A percentile compares a stretch with the other conserved stretches of the same genome.
Evolutionary conservation across 768 basidiomycete species (phyloP).

Genomic region (Trichaptum fuscoviolaceum): DNA sequence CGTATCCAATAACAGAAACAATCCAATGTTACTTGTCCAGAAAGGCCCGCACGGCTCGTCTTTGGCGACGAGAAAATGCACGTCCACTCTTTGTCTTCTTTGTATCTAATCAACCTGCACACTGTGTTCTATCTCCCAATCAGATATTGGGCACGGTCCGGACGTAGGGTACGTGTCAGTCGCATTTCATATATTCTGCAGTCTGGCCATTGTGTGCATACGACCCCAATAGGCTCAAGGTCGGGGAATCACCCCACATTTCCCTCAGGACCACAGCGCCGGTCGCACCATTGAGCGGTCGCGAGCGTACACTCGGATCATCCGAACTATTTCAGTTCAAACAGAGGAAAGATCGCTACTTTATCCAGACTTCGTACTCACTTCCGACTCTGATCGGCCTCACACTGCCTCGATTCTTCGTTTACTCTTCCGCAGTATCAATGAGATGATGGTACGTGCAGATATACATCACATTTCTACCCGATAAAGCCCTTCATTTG

Average conservation of each 20-base stretch:
- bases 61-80: background rate
- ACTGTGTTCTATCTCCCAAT: no score
- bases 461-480: background rate
- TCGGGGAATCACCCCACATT: no score
- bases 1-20: background rate
- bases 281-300: no score
- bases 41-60: background rate
- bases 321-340: no score
- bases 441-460: background rate
- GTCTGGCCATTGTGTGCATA: no score
- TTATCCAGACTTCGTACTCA: background rate
- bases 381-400: background rate
- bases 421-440: background rate
- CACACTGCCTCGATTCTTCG: background rate
- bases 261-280: no score
- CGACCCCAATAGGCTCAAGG: background rate
- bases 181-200: background rate
- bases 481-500: background rate
- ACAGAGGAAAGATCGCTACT: background rate
- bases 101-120: background rate
- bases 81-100: background rate
- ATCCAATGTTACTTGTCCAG: background rate
- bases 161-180: background rate
- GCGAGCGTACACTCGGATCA: background rate
- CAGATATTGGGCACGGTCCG: no score